Evolutionary conservation across 2,329 filamentous ascomycete species (phyloP).

Genomic region (Rhinocladiella mackenziei): DNA sequence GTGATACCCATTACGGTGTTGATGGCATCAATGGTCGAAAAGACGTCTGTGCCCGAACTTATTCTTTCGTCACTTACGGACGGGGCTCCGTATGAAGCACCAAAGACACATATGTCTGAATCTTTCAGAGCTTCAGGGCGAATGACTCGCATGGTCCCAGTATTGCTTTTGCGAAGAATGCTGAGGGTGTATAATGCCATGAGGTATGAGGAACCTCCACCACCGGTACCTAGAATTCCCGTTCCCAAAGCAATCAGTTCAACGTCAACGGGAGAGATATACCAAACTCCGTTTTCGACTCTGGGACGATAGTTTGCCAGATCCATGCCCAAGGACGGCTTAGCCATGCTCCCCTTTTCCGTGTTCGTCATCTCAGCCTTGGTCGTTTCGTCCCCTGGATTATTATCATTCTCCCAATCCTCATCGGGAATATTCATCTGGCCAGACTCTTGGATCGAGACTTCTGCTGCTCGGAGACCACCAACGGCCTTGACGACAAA

Average conservation of each 20-base stretch:
- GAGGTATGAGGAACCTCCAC: slow-evolving; percentile 45
- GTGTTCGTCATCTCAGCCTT: slow-evolving; percentile 17
- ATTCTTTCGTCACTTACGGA: slow-evolving; percentile 59
- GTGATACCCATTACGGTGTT: slow-evolving; percentile 48
- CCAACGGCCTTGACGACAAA: slow-evolving; percentile 40
- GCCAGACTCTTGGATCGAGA: slow-evolving; percentile 10
- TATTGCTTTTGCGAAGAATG: slow-evolving; percentile 10
- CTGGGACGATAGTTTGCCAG: slow-evolving; percentile 30
- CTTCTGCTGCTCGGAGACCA: slow-evolving; percentile 33
- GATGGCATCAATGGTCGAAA: slow-evolving; percentile 53
- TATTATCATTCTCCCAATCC: slow-evolving; percentile 27
- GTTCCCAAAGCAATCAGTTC: slow-evolving; percentile 47
- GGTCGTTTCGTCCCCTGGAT: slow-evolving; percentile 21
- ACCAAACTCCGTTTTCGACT: slow-evolving; percentile 36
- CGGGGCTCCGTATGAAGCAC: slow-evolving; percentile 53
- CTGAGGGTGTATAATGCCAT: slow-evolving; percentile 24
- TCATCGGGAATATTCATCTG: no score
- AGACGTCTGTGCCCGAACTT: no score
- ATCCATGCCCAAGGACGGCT: slow-evolving; percentile 26
- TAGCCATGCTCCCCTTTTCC: slow-evolving; percentile 12
- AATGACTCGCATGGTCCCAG: slow-evolving; percentile 50
- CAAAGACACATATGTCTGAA: slow-evolving; percentile 47
- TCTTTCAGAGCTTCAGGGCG: slow-evolving; percentile 50
- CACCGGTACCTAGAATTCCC: slow-evolving; percentile 48
- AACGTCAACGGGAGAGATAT: slow-evolving; percentile 44